phyloP scores from a whole-genome alignment of 148 eudicot genomes.

The Camellia sinensis region DNA sequence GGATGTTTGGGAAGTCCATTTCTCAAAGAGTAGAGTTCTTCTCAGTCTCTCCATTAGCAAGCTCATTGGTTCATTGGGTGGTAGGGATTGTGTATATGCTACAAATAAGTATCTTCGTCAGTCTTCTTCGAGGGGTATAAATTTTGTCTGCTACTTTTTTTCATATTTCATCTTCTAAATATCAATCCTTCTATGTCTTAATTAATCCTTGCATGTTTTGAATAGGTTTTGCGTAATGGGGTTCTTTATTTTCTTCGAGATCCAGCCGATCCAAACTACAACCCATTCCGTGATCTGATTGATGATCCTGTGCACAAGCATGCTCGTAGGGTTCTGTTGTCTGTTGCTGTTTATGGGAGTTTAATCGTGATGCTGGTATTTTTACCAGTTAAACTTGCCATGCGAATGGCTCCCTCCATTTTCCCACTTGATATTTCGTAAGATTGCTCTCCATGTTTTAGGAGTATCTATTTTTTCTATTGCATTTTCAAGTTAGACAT shows the following conservation, averaged over 20 bases:
- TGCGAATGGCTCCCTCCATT: conserved; percentile 80
- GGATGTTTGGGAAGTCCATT: conserved; percentile 91
- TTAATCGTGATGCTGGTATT: conserved; percentile 92
- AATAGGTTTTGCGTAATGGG: conserved; percentile 84
- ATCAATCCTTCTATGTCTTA: background rate
- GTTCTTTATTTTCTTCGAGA: conserved; percentile 97
- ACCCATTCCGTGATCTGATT: conserved; percentile 91
- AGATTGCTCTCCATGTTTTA: conserved; percentile 27
- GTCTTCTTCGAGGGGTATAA: conserved; percentile 96
- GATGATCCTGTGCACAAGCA: conserved; percentile 98
- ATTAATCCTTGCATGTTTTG: conserved; percentile 14
- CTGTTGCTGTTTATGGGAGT: conserved; percentile 89
- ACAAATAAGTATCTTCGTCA: conserved; percentile 91
- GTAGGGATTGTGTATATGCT: conserved; percentile 95
- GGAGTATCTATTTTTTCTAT: background rate
- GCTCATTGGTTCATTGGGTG: conserved; percentile 94
- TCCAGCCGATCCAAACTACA: conserved; percentile 98
- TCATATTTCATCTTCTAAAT: conserved; percentile 1
- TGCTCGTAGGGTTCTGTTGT: conserved; percentile 90
- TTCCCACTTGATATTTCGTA: conserved; percentile 97
- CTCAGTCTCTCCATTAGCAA: conserved; percentile 78
- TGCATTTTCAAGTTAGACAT: background rate
- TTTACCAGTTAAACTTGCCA: conserved; percentile 92
- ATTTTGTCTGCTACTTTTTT: conserved; percentile 6
- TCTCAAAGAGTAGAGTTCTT: conserved; percentile 84